These are phyloP conservation scores for Toxicodendron radicans DNA, from an alignment of 345 rosid species.

Conservation along the genomic window DNA sequence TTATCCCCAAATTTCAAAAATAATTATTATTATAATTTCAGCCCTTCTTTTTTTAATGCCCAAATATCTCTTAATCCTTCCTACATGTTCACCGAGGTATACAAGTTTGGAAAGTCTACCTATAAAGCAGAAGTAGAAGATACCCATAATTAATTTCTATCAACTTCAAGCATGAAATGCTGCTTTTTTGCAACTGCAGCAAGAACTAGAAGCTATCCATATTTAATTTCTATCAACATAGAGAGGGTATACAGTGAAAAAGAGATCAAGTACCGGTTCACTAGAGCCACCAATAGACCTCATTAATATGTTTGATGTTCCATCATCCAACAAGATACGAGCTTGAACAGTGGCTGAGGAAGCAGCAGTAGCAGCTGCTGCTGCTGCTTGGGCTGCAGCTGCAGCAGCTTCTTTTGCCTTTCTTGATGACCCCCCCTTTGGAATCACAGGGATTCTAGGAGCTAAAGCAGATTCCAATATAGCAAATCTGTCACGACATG, in stretches of 20 bases:
- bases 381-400: constrained; percentile 96
- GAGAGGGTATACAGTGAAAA: constrained; percentile 18
- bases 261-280: constrained; percentile 73
- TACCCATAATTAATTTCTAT: not conserved
- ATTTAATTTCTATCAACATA: no score
- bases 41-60: no score
- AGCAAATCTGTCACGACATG: constrained; percentile 91
- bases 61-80: no score
- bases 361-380: constrained; percentile 94
- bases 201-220: no score
- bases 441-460: constrained; percentile 83
- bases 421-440: constrained; percentile 89
- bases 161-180: not conserved
- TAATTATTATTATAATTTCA: no score
- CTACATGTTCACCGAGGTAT: no score
- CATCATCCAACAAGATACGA: constrained; percentile 97
- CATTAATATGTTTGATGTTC: constrained; percentile 96
- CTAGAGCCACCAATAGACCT: constrained; percentile 85
- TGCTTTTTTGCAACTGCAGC: not conserved
- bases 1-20: not conserved
- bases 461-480: constrained; percentile 78
- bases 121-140: not conserved
- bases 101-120: not conserved
- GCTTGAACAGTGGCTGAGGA: constrained; percentile 95
- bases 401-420: constrained; percentile 98